phyloP scores from a whole-genome alignment of 352 stramenopile species.

The Phytophthora pisi region DNA sequence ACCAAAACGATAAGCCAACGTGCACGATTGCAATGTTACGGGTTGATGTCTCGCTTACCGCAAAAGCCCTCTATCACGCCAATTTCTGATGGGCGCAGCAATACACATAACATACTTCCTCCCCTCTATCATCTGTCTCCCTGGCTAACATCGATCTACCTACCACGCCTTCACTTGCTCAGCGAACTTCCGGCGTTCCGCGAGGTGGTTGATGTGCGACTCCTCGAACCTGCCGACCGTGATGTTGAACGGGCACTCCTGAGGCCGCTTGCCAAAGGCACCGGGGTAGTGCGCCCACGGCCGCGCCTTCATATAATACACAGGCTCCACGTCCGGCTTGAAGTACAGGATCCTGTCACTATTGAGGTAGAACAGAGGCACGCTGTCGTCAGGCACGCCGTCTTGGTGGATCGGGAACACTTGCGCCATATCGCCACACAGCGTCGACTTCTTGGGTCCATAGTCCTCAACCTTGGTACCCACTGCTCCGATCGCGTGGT shows the following conservation, averaged over 20 bases:
- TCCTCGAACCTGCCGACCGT: slow-evolving; percentile 33
- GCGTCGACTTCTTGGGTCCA: slow-evolving; percentile 33
- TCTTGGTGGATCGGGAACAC: slow-evolving; percentile 47
- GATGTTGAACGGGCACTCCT: slow-evolving; percentile 56
- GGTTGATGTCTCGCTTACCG: too few species aligned
- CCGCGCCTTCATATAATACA: slow-evolving; percentile 52
- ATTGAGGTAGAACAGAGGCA: slow-evolving; percentile 55
- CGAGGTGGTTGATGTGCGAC: slow-evolving; percentile 37
- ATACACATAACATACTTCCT: background rate
- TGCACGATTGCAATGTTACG: background rate
- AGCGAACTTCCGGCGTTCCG: slow-evolving; percentile 40
- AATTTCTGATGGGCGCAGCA: background rate
- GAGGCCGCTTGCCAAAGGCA: slow-evolving; percentile 36
- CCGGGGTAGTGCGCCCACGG: slow-evolving; percentile 45
- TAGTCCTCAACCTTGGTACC: slow-evolving; percentile 35
- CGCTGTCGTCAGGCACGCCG: slow-evolving; percentile 25
- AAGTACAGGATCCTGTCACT: slow-evolving; percentile 55
- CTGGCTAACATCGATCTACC: background rate
- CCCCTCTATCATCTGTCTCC: slow-evolving; percentile 9
- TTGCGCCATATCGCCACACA: slow-evolving; percentile 61
- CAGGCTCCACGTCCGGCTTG: slow-evolving; percentile 35
- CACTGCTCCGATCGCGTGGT: slow-evolving; percentile 49
- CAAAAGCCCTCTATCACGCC: background rate
- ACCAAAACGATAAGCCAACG: too few species aligned
- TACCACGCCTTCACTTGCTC: slow-evolving; percentile 40